Evolutionary conservation across 768 basidiomycete genomes (phyloP), one percentile per base, ranked within the genome.

Genomic region (Daedaleopsis sinensis): DNA sequence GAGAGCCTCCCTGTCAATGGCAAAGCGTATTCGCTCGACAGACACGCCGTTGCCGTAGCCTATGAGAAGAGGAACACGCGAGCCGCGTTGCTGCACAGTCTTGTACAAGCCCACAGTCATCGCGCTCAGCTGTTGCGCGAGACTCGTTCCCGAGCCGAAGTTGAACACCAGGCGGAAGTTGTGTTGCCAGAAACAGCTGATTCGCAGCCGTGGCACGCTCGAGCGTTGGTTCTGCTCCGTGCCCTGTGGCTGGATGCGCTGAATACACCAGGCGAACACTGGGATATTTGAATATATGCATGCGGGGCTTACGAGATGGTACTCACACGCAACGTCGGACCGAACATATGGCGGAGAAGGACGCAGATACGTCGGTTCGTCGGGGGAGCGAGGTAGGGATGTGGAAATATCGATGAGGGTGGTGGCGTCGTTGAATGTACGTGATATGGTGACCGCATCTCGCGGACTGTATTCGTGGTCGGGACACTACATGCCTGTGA

Each of bases 211-310:
- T n/a, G 67, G 23, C 47, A 38, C 62, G 62, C 36, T 67, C 64
- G 66, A 9, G 59, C 19, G 47, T 32, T 44, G 11, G 13, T 12
- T 8, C 13, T 55, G 65, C 35, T 64, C 64, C 21, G 32, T 65
- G 55, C 47, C 75, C 39, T 75, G 70, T 54, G 77, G 66, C 48
- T 77, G 75, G 18, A 86, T 69, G 60, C 84, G 78, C 75, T 96
- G 94, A n/a, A 97, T 87, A 71, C 92, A 96, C 94, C 94, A 97
- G 27, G 94, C 91, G 65, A 94, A 90, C 52, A 98, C 90, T 88
- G 68, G 23, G 3, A 19, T 7, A 16, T 4, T 23, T 21, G 21
- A 24, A 24, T 49, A n/a, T 8, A 47, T 47, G n/a, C 46, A 47
- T n/a, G 21, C 23, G 1, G 21, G 38, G 49, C 19, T 59, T 15